Percentiles rank a stretch among this genome's conserved stretches.
phyloP scores from a whole-genome alignment of 441 rosid species.

The Syzygium syzygioides region DNA sequence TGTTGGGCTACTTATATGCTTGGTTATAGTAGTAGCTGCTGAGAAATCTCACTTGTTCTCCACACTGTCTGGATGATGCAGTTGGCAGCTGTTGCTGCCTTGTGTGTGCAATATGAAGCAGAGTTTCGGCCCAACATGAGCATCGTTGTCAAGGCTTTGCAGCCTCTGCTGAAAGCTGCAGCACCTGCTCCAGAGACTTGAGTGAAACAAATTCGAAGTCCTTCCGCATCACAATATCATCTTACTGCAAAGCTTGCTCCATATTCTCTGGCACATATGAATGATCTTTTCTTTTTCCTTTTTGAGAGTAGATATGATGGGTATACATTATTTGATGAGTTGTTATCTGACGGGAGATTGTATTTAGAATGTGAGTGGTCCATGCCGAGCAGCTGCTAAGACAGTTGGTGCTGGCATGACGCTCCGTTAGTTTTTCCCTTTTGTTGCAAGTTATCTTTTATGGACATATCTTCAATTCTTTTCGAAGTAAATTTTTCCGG shows the following conservation, averaged over 20 bases:
- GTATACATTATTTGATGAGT: background rate
- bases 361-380: background rate
- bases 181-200: background rate
- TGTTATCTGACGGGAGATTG: background rate
- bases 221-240: background rate
- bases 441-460: too few relatives aligned
- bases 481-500: too few relatives aligned
- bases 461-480: too few relatives aligned
- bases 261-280: background rate
- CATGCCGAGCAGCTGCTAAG: background rate
- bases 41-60: background rate
- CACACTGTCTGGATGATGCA: background rate
- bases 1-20: background rate
- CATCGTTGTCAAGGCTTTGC: background rate
- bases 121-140: background rate
- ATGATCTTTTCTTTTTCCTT: background rate
- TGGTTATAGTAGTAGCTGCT: background rate
- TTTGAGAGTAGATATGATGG: background rate
- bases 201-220: background rate
- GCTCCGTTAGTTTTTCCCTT: too few relatives aligned
- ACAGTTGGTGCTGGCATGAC: too few relatives aligned
- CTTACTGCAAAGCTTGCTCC: background rate
- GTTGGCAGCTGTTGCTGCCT: background rate
- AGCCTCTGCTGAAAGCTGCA: background rate
- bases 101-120: background rate